These are phyloP conservation scores for Coemansia sp. DNA, from an alignment of 192 early-diverging fungal species.

Conservation along the genomic window DNA sequence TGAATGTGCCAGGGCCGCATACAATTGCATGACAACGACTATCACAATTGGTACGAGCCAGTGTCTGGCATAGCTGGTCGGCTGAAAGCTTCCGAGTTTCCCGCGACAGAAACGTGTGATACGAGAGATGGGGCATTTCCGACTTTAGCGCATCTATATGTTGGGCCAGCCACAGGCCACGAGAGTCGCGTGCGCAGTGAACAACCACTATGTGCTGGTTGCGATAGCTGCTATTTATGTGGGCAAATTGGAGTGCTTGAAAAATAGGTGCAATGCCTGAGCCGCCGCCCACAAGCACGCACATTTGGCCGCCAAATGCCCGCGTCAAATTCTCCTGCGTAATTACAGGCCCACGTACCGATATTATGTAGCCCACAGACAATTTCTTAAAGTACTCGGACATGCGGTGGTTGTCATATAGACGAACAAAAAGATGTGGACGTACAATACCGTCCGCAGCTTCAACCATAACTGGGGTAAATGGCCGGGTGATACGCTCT, in stretches of 20 bases:
- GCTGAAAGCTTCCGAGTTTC: constrained; percentile 5
- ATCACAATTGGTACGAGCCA: not conserved
- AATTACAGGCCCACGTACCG: constrained; percentile 27
- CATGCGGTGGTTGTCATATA: constrained; percentile 21
- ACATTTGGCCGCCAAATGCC: constrained; percentile 1
- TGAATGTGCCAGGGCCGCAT: constrained; percentile 39
- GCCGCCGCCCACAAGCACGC: constrained; percentile 33
- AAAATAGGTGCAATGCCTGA: constrained; percentile 48
- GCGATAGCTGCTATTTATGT: constrained; percentile 19
- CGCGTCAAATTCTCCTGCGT: constrained; percentile 24
- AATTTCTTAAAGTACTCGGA: constrained; percentile 13
- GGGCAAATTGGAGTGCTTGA: constrained; percentile 39
- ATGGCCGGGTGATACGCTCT: constrained; percentile 19
- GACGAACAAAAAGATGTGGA: constrained; percentile 37
- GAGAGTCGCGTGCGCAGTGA: constrained; percentile 24
- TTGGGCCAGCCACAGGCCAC: constrained; percentile 18
- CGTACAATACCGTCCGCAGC: constrained; percentile 27
- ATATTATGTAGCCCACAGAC: not conserved
- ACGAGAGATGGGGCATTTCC: constrained; percentile 17
- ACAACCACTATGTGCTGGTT: constrained; percentile 16
- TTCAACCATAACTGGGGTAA: constrained; percentile 42
- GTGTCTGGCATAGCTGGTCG: not conserved
- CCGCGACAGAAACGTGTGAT: constrained; percentile 20
- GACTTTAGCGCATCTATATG: constrained; percentile 8
- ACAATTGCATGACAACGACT: constrained; percentile 16